These are phyloP conservation scores for Actinomucor elegans DNA, from an alignment of 371 early-diverging fungal genomes.

Conservation along the genomic window DNA sequence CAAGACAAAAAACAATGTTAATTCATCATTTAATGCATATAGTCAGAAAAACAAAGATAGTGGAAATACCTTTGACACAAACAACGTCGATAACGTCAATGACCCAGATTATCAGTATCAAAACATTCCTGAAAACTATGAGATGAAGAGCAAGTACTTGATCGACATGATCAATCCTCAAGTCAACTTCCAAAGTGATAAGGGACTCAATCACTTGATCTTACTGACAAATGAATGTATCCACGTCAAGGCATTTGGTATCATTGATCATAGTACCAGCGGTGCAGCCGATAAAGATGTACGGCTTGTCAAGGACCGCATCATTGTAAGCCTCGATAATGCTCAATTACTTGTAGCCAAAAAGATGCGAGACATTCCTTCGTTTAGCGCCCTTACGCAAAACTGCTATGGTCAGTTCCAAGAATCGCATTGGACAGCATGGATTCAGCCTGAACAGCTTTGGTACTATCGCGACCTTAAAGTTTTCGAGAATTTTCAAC, in stretches of 20 bases:
- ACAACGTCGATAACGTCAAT: constrained; percentile 4
- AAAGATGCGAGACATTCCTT: constrained; percentile 1
- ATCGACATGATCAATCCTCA: constrained; percentile 66
- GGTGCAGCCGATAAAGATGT: constrained; percentile 29
- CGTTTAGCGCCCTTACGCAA: constrained; percentile 32
- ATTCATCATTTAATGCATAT: background rate
- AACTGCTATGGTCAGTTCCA: constrained; percentile 46
- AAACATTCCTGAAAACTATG: constrained; percentile 43
- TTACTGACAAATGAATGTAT: constrained; percentile 59
- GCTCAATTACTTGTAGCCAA: constrained; percentile 72
- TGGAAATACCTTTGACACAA: background rate
- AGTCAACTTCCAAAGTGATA: constrained; percentile 50
- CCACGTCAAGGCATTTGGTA: constrained; percentile 48
- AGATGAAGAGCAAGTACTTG: constrained; percentile 49
- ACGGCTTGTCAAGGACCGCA: constrained; percentile 62
- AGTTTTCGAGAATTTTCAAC: constrained; percentile 50
- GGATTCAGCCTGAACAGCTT: constrained; percentile 85
- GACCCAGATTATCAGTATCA: constrained; percentile 35
- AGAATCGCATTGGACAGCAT: constrained; percentile 71
- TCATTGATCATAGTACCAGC: constrained; percentile 40
- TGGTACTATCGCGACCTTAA: constrained; percentile 29
- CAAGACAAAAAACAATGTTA: background rate
- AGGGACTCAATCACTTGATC: constrained; percentile 24
- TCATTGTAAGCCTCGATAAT: constrained; percentile 62
- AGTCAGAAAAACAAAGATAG: background rate